Conservation (phyloP, 352 stramenopile genomes). For the Globisporangium paroecandrum region DNA sequence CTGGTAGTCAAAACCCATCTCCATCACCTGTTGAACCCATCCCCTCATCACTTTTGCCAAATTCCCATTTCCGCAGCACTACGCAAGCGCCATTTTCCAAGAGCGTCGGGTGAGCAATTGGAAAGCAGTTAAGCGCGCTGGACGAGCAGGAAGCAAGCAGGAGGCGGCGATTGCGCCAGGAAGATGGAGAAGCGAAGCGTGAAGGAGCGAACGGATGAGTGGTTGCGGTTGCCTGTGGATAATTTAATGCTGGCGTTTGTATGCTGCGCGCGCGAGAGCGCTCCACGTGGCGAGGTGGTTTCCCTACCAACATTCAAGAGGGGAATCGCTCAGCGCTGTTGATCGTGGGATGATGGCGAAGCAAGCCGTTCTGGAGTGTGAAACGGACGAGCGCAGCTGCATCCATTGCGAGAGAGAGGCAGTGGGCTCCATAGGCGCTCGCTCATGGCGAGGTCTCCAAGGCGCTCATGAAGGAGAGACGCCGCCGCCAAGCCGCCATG, state of each 20-base stretch:
- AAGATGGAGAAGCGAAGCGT: not conserved
- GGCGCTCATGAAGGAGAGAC: not conserved
- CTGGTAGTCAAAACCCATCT: not conserved
- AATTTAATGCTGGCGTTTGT: slow-evolving; percentile 11
- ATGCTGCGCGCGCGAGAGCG: slow-evolving; percentile 4
- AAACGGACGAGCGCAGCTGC: not conserved
- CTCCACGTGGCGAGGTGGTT: slow-evolving; percentile 11
- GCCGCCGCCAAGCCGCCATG: not conserved
- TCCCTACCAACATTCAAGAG: not conserved
- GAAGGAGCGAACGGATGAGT: not conserved
- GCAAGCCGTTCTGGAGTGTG: not conserved
- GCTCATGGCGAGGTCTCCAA: not conserved
- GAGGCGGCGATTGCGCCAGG: slow-evolving; percentile 3
- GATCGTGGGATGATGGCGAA: not conserved
- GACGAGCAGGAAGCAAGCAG: not conserved
- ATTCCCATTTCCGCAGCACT: slow-evolving; percentile 6
- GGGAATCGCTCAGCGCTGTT: not conserved
- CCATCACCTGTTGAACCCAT: not conserved
- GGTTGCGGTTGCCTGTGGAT: not conserved
- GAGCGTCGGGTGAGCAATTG: not conserved
- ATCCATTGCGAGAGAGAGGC: not conserved
- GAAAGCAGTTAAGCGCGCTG: slow-evolving; percentile 3
- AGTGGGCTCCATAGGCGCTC: not conserved
- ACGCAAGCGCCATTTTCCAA: not conserved
- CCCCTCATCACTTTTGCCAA: not conserved